Base-by-base conservation (phyloP, 1,139 yeast species). In the Magnusiomyces magnusii region DNA sequence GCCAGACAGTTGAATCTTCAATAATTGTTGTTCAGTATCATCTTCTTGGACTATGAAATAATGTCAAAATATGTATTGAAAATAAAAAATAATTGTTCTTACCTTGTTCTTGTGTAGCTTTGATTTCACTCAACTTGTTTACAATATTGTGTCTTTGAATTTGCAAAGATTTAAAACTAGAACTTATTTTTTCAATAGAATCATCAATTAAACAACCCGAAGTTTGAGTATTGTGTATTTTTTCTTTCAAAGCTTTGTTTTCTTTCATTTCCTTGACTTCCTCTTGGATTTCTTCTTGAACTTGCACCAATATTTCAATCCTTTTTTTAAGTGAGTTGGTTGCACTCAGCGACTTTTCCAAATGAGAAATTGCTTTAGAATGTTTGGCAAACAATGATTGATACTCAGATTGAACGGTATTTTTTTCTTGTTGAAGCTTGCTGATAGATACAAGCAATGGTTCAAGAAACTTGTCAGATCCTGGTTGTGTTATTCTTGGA, bases 381-480 rank as follows among this genome's bases (percentile, higher is more conserved):
- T 53, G 57, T 28, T 57, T 60, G 3, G 27, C 51, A 10, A 51
- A 23, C 25, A 57, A 55, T 2, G 44, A 17, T 21, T 53, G 52
- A 42, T 55, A 56, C 21, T 60, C 58, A n/a, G 56, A 15, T 54
- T 57, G 60, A 27, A 60, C 31, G 3, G 24, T 39, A 5, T 51
- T 51, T 42, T 57, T 57, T 53, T 60, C 62, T 2, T 41, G 27
- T 51, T 56, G 60, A 15, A 57, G 34, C 9, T 51, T 51, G 24
- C 52, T 55, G 13, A 60, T 54, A 9, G 61, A 58, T 2, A 55
- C 41, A 9, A 59, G 28, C 1, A 59, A 53, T 9, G 57, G 59
- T 23, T 54, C 57, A 5, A 59, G 27, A 9, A 57, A 55, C 47
- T 55, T 55, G 28, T 59, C 61, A 15, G 59, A 51, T 3, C n/a